phyloP scores from a whole-genome alignment of 495 filamentous ascomycete species.

The Hypomontagnella monticulosa region DNA sequence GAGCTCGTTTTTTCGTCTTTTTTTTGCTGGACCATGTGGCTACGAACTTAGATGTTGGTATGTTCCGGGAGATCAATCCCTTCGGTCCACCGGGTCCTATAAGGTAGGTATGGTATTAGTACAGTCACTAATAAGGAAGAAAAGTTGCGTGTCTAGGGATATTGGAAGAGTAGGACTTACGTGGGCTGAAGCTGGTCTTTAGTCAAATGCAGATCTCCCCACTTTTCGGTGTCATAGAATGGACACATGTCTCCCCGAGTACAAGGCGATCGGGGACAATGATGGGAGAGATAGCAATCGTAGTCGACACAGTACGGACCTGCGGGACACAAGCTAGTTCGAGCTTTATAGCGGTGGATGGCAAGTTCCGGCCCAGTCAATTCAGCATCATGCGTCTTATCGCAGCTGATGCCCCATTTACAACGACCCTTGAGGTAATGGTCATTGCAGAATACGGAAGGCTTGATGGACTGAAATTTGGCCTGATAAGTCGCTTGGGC shows the following conservation, averaged over 20 bases:
- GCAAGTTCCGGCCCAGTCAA: slow-evolving; percentile 43
- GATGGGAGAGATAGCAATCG: slow-evolving; percentile 48
- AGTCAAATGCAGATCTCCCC: slow-evolving; percentile 43
- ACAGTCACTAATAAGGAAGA: not conserved
- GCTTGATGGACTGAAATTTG: slow-evolving; percentile 46
- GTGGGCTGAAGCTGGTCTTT: slow-evolving; percentile 43
- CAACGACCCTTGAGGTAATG: slow-evolving; percentile 46
- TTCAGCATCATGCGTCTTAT: slow-evolving; percentile 46
- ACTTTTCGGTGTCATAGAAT: slow-evolving; percentile 42
- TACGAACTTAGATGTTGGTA: slow-evolving; percentile 1
- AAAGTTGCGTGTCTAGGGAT: not conserved
- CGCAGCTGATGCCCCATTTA: slow-evolving; percentile 45
- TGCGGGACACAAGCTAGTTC: slow-evolving; percentile 46
- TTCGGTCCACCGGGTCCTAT: slow-evolving; percentile 43
- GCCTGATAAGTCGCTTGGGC: slow-evolving; percentile 44
- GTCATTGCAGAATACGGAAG: slow-evolving; percentile 47
- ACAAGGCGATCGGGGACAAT: slow-evolving; percentile 42
- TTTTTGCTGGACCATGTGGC: not conserved
- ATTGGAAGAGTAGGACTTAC: slow-evolving; percentile 27
- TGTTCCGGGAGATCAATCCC: slow-evolving; percentile 42
- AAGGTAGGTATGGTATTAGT: slow-evolving; percentile 11
- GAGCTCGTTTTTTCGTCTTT: slow-evolving; percentile 20
- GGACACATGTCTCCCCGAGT: slow-evolving; percentile 39
- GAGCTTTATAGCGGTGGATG: slow-evolving; percentile 48
- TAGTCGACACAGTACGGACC: slow-evolving; percentile 45